Conservation (phyloP, 2,329 filamentous ascomycete genomes). For the Stagonosporopsis vannaccii region DNA sequence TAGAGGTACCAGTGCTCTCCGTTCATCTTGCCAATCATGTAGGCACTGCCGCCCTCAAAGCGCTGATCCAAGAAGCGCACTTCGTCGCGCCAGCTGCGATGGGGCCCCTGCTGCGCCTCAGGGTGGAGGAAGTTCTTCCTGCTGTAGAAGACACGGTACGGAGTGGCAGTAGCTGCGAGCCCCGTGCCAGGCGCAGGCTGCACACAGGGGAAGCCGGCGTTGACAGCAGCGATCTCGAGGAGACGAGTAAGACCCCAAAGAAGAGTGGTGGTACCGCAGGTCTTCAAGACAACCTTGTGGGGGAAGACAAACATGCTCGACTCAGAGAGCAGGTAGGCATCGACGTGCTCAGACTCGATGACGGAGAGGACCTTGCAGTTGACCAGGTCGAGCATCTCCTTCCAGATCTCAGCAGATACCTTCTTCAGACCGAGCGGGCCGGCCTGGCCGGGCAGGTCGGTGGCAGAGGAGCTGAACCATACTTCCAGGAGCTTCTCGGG, state of each 20-base stretch:
- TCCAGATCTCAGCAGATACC: constrained; percentile 85
- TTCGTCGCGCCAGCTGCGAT: constrained; percentile 97
- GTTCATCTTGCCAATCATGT: constrained; percentile 99
- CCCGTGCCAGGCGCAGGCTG: constrained; percentile 71
- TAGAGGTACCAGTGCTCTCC: constrained; percentile 99
- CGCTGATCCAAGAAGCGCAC: constrained; percentile 91
- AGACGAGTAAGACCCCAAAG: constrained; percentile 88
- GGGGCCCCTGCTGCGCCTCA: constrained; percentile 89
- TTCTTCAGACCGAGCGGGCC: constrained; percentile 83
- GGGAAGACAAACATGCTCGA: constrained; percentile 99
- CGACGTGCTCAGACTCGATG: constrained; percentile 89
- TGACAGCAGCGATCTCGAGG: constrained; percentile 85
- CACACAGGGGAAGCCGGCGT: constrained; percentile 88
- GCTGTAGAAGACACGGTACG: constrained; percentile 97
- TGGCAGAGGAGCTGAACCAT: constrained; percentile 88
- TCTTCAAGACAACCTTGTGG: constrained; percentile 99
- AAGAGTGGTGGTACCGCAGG: constrained; percentile 94
- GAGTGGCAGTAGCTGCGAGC: constrained; percentile 78
- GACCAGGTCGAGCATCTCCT: constrained; percentile 95
- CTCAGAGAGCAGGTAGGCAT: constrained; percentile 96
- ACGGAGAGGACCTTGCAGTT: constrained; percentile 98
- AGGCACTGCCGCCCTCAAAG: constrained; percentile 91
- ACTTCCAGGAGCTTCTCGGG: constrained; percentile 98
- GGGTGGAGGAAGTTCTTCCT: constrained; percentile 98
- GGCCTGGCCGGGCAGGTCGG: constrained; percentile 73